These are phyloP conservation scores for Schizophyllum amplum DNA, from an alignment of 1,284 basidiomycete species.

Conservation along the genomic window DNA sequence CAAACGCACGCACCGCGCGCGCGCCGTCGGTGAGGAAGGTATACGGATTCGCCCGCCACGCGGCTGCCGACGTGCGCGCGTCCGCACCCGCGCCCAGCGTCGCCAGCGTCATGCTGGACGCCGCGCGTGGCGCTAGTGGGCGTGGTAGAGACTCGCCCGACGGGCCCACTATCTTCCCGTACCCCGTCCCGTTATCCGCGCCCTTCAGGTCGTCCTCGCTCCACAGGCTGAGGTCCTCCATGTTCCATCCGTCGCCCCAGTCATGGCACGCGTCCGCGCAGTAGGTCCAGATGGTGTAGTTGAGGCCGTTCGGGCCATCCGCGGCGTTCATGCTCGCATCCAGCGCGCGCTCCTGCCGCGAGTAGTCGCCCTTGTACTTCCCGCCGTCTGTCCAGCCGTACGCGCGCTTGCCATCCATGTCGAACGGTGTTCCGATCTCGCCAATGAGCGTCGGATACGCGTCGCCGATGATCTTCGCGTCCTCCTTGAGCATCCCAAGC, in stretches of 20 bases:
- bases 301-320: slow-evolving; percentile 79
- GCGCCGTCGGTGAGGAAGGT: slow-evolving; percentile 77
- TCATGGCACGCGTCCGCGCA: slow-evolving; percentile 70
- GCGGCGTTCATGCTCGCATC: slow-evolving; percentile 89
- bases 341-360: slow-evolving; percentile 75
- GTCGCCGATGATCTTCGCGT: slow-evolving; percentile 52
- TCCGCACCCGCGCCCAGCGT: slow-evolving; percentile 18
- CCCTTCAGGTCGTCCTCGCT: slow-evolving; percentile 63
- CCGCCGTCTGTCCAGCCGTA: slow-evolving; percentile 82
- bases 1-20: slow-evolving; percentile 75
- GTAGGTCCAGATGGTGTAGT: slow-evolving; percentile 91
- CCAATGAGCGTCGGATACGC: slow-evolving; percentile 91
- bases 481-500: slow-evolving; percentile 71
- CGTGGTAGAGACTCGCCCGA: too few relatives aligned
- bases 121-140: too few relatives aligned
- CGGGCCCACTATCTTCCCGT: too few relatives aligned
- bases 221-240: slow-evolving; percentile 93
- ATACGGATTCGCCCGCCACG: slow-evolving; percentile 34
- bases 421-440: slow-evolving; percentile 92
- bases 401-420: slow-evolving; percentile 79
- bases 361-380: slow-evolving; percentile 73
- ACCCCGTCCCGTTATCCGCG: slow-evolving; percentile 20
- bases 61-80: slow-evolving; percentile 9
- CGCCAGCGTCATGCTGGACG: slow-evolving; percentile 24
- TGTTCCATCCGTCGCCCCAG: slow-evolving; percentile 97